Evolutionary conservation across 768 basidiomycete species (phyloP).

Genomic region (Cantharellus anzutake): DNA sequence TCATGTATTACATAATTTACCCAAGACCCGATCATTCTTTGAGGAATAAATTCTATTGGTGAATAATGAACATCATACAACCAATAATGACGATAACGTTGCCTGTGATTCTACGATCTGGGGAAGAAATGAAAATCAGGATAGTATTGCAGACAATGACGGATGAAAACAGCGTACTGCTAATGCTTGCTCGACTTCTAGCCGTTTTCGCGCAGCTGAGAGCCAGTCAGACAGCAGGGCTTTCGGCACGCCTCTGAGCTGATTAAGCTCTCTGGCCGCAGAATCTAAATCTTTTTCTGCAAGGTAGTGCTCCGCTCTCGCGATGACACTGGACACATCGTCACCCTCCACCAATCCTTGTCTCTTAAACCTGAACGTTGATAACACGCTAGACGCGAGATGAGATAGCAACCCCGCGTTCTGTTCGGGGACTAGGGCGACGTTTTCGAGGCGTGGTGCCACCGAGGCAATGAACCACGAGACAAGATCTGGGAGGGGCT

Average conservation of each 20-base stretch:
- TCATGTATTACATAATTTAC: background rate
- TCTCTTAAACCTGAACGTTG: constrained; percentile 58
- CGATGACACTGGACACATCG: constrained; percentile 73
- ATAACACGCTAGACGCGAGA: constrained; percentile 60
- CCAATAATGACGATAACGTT: constrained; percentile 59
- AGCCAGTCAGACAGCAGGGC: constrained; percentile 63
- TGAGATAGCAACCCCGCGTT: constrained; percentile 79
- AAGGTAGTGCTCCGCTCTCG: constrained; percentile 75
- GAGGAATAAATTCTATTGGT: background rate
- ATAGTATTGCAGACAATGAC: background rate
- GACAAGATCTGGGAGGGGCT: constrained; percentile 75
- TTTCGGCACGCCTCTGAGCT: constrained; percentile 66
- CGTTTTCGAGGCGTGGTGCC: constrained; percentile 62
- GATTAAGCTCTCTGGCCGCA: constrained; percentile 82
- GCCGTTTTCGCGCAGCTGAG: constrained; percentile 62
- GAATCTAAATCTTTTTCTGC: constrained; percentile 83
- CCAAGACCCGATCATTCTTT: background rate
- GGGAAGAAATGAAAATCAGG: constrained; percentile 9
- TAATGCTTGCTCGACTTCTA: constrained; percentile 85
- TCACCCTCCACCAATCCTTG: constrained; percentile 58
- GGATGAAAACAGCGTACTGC: constrained; percentile 32
- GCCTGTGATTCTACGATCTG: constrained; percentile 75
- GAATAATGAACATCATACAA: constrained; percentile 24
- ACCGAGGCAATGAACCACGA: constrained; percentile 82
- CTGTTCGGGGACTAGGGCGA: constrained; percentile 85